Evolutionary conservation across 2,329 filamentous ascomycete species (phyloP).

Genomic region (Colletotrichum godetiae): DNA sequence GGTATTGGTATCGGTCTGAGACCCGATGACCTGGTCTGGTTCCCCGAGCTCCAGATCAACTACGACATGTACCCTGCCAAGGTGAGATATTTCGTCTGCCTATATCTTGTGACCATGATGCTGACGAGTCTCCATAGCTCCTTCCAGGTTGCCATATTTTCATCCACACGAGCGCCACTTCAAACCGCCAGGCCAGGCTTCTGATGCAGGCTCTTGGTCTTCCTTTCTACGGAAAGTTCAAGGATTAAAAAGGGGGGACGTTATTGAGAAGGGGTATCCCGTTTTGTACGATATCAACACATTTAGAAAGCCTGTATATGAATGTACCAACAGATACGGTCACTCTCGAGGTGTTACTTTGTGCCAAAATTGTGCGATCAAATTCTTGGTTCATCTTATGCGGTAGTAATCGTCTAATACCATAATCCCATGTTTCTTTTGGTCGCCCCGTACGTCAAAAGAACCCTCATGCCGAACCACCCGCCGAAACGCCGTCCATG

Average conservation of each 20-base stretch:
- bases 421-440: slow-evolving; percentile 10
- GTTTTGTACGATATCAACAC: slow-evolving; percentile 33
- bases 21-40: slow-evolving; percentile 80
- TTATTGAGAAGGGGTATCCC: not conserved
- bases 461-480: slow-evolving; percentile 8
- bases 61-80: slow-evolving; percentile 78
- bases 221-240: slow-evolving; percentile 83
- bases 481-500: slow-evolving; percentile 52
- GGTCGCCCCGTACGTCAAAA: slow-evolving; percentile 23
- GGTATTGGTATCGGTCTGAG: slow-evolving; percentile 88
- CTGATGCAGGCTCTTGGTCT: slow-evolving; percentile 63
- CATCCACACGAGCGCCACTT: slow-evolving; percentile 85
- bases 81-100: slow-evolving; percentile 31
- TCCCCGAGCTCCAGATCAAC: slow-evolving; percentile 95
- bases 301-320: slow-evolving; percentile 33
- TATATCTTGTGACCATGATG: slow-evolving; percentile 61
- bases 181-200: slow-evolving; percentile 85
- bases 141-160: slow-evolving; percentile 88
- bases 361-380: not conserved
- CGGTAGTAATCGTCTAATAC: slow-evolving; percentile 8
- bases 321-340: slow-evolving; percentile 33
- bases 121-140: slow-evolving; percentile 62
- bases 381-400: not conserved
- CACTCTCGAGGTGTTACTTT: not conserved
- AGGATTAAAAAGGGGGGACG: slow-evolving; percentile 43